phyloP scores from a whole-genome alignment of 2,329 filamentous ascomycete species.

The Venturia carpophila region DNA sequence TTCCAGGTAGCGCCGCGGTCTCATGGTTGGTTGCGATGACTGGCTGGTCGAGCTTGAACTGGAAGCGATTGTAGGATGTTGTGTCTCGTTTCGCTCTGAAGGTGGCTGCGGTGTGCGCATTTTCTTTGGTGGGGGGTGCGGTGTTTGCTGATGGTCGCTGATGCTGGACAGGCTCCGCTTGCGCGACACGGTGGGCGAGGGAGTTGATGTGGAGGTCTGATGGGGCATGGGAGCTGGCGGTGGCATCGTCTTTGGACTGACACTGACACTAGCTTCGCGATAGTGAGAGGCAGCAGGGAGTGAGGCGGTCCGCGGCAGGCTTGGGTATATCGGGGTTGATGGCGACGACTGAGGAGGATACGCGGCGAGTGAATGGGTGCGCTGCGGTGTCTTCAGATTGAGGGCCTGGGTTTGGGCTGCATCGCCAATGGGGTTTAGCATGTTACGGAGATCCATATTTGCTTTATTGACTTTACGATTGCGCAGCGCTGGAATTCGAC shows the following conservation, averaged over 20 bases:
- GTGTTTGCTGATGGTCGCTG: constrained; percentile 15
- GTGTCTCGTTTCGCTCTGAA: not conserved
- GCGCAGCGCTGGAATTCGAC: not conserved
- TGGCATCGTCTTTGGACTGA: constrained; percentile 19
- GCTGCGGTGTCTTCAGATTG: constrained; percentile 9
- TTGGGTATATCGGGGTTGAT: not conserved
- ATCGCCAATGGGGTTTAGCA: constrained; percentile 16
- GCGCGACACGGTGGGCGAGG: constrained; percentile 13
- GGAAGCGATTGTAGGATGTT: not conserved
- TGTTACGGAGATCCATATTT: constrained; percentile 18
- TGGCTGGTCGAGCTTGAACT: not conserved
- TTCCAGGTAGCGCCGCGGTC: not conserved
- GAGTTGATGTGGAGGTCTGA: constrained; percentile 3
- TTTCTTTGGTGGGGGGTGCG: constrained; percentile 13
- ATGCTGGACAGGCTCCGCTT: constrained; percentile 17
- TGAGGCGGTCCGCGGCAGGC: constrained; percentile 8
- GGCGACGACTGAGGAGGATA: constrained; percentile 13
- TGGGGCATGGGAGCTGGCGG: constrained; percentile 12
- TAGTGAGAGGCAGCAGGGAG: constrained; percentile 8
- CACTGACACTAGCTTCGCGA: constrained; percentile 16
- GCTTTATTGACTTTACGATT: constrained; percentile 7
- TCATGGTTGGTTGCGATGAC: constrained; percentile 1
- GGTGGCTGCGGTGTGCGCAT: constrained; percentile 1
- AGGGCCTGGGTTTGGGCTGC: not conserved
- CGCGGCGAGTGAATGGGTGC: not conserved